A percentile compares a stretch with the other conserved stretches of the same genome.
Conservation (phyloP, 345 rosid genomes). For the Sisymbrium irio region DNA sequence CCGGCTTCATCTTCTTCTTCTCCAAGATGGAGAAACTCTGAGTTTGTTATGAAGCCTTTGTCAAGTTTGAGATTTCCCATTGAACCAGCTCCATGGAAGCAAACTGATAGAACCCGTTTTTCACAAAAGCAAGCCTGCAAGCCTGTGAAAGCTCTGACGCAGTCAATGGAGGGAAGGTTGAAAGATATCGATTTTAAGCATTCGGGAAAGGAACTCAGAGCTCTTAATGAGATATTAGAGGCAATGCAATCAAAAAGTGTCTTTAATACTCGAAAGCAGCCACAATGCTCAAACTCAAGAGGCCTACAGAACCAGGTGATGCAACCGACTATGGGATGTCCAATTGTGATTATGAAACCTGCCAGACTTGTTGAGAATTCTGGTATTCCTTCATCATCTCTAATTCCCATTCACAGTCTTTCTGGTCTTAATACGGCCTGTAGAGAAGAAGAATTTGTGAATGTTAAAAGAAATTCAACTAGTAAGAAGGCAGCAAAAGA, state of each 20-base stretch:
- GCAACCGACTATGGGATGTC: constrained; percentile 22
- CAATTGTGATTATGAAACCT: constrained; percentile 95
- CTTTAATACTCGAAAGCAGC: constrained; percentile 55
- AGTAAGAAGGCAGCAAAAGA: constrained; percentile 43
- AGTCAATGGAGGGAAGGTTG: constrained; percentile 60
- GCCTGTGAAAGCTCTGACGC: constrained; percentile 39
- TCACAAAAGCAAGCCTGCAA: constrained; percentile 46
- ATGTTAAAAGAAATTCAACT: constrained; percentile 34
- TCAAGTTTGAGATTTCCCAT: constrained; percentile 61
- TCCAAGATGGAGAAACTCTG: constrained; percentile 73
- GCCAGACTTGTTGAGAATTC: constrained; percentile 68
- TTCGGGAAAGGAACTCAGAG: constrained; percentile 73
- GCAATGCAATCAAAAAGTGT: constrained; percentile 70
- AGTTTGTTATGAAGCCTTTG: constrained; percentile 72
- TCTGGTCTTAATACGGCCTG: constrained; percentile 42
- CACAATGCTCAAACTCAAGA: constrained; percentile 43
- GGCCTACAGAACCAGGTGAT: not conserved
- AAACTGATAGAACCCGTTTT: constrained; percentile 47
- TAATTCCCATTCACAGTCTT: constrained; percentile 51
- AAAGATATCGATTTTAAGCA: constrained; percentile 68
- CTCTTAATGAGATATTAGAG: constrained; percentile 77
- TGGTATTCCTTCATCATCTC: constrained; percentile 50
- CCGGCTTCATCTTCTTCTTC: constrained; percentile 44
- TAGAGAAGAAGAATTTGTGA: constrained; percentile 36
- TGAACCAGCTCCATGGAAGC: constrained; percentile 95